Base-by-base conservation (phyloP, 495 filamentous ascomycete species). In the Aspergillus homomorphus region DNA sequence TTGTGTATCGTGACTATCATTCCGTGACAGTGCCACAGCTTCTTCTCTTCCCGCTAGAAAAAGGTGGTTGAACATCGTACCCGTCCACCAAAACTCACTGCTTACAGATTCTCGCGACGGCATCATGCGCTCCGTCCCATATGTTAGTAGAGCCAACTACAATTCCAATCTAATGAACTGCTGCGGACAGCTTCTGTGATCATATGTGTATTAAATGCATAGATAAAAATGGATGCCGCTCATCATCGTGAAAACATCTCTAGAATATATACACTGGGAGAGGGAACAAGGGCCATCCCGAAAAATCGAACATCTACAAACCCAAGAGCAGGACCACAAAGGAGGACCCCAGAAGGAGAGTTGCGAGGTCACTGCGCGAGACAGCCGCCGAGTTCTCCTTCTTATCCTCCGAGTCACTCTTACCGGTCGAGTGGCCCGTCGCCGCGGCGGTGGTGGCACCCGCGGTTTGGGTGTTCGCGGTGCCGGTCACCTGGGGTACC, bases 401-500 rank as follows among this genome's bases (percentile, higher is more conserved):
- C 45, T 46, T 21, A 38, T 38, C 33, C 7, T 38, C 33, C 18
- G 45, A 46, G 45, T 46, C 45, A 9, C n/a, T 14, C 19, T 20
- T 46, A 5, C 45, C 45, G 0, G 45, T 46, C 1, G 45, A 12
- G 18, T 30, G 26, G 26, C 26, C 26, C 10, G 33, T 38, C 33
- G 45, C 19, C 1, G 45, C 2, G 8, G 19, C 19, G 19, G 45
- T 9, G 7, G 19, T 46, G 18, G 45, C 14, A 12, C 41, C 41
- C 41, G 41, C 19, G 18, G 45, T 21, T 9, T 14, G 19, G 10
- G 45, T 21, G 19, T 22, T n/a, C 23, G 49, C 1, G 4, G 51
- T n/a, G n/a, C 51, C 66, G 0, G 83, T 84, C 1, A 89, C 89
- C 54, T 79, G 77, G 0, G 90, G 90, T 5, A 93, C 80, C 7